Evolutionary conservation across 192 early-diverging fungal genomes (phyloP).

Genomic region (Obelidium mucronatum): DNA sequence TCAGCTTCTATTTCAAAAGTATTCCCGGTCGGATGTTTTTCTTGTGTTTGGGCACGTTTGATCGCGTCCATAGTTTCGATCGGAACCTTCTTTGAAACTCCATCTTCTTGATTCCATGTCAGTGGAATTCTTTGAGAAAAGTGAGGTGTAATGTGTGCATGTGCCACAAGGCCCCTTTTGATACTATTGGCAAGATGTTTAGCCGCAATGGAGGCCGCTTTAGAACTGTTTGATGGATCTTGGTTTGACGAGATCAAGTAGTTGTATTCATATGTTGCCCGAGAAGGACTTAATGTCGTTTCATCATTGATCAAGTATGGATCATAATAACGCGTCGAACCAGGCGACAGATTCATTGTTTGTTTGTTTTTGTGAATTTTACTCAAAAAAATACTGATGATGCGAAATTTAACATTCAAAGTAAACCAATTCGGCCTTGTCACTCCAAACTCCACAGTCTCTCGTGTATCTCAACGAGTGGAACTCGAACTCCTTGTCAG

Average conservation of each 20-base stretch:
- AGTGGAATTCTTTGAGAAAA: constrained; percentile 21
- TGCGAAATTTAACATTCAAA: constrained; percentile 18
- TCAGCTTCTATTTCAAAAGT: neutral
- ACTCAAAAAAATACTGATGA: too few relatives aligned
- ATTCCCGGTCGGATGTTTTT: neutral
- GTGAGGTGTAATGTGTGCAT: constrained; percentile 31
- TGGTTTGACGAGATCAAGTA: too few relatives aligned
- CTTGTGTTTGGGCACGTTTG: neutral
- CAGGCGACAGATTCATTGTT: too few relatives aligned
- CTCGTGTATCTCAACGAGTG: constrained; percentile 59
- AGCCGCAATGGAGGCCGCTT: neutral
- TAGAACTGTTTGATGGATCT: neutral
- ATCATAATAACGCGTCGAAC: too few relatives aligned
- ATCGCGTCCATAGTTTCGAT: neutral
- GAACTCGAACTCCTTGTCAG: constrained; percentile 38
- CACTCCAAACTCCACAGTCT: constrained; percentile 58
- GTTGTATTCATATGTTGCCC: too few relatives aligned
- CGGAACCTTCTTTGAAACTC: neutral
- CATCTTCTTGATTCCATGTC: constrained; percentile 11
- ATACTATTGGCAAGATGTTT: neutral
- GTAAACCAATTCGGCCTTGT: constrained; percentile 1
- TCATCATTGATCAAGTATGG: too few relatives aligned
- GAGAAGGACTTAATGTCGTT: too few relatives aligned
- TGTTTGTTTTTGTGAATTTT: too few relatives aligned
- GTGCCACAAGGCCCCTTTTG: neutral